Evolutionary conservation across 331 rosid species (phyloP), one percentile per base, ranked within the genome.

Genomic region (Quercus tomentella): DNA sequence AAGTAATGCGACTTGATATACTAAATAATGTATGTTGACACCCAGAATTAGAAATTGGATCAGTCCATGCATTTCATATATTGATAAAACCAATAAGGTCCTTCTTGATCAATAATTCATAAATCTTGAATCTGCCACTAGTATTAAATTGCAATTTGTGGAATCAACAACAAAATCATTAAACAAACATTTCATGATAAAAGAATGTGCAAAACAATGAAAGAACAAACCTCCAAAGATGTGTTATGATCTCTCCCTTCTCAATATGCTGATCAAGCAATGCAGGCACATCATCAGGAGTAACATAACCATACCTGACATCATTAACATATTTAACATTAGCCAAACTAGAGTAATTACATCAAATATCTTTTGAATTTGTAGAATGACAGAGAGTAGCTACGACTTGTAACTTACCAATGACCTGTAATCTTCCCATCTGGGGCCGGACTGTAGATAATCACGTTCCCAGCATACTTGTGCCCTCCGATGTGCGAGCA

Each of bases 401-500:
- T 56, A 73, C 14, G 67, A 54, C 33, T 14, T 26, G 67, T 51
- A 73, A 51, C 87, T 82, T 76, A 95, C 99, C 99, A 95, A 37
- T 95, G 94, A 81, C 99, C 99, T 66, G 78, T 89, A 8, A 88
- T 81, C 43, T 86, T 90, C 77, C 93, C 97, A 87, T 90, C 93
- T 5, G 83, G 66, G 66, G 89, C 94, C 8, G 90, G 91, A 67
- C 91, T 78, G 82, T 72, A 95, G 81, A 93, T 86, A 82, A 95
- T 93, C 79, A 93, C 66, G 82, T 95, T 95, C 28, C 99, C 99
- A 62, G 99, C 98, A 88, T 90, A 95, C 79, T 95, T 95, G 80
- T 95, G 99, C 30, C 99, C 99, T 21, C 99, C 98, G 74, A 95
- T 17, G 81, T 95, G 99, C 79, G 99, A 93, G 83, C 97, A 95